These are phyloP conservation scores for Luzula sylvatica DNA, from an alignment of 176 grass and related monocot species.

Conservation along the genomic window DNA sequence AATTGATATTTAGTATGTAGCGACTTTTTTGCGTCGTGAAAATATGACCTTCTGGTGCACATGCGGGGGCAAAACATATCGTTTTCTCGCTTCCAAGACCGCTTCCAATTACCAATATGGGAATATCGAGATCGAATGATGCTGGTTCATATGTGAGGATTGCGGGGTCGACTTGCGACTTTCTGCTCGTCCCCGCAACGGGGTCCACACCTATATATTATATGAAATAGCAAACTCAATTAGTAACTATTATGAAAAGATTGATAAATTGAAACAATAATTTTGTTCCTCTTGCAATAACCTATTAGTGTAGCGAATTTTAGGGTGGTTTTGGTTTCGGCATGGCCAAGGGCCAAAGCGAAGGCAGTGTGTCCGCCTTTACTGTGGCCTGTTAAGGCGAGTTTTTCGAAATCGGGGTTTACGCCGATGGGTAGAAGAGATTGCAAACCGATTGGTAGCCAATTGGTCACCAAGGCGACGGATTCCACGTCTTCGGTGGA, in stretches of 20 bases:
- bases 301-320: slow-evolving; percentile 24
- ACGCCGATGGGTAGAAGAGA: slow-evolving; percentile 26
- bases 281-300: too few relatives aligned
- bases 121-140: slow-evolving; percentile 28
- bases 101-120: slow-evolving; percentile 37
- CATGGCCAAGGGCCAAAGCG: slow-evolving; percentile 32
- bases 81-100: slow-evolving; percentile 35
- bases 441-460: slow-evolving; percentile 30
- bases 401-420: slow-evolving; percentile 25
- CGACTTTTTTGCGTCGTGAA: too few relatives aligned
- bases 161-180: slow-evolving; percentile 13
- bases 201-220: slow-evolving; percentile 46
- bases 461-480: slow-evolving; percentile 15
- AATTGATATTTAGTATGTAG: too few relatives aligned
- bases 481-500: slow-evolving; percentile 28
- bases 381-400: slow-evolving; percentile 42
- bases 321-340: slow-evolving; percentile 15
- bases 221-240: too few relatives aligned
- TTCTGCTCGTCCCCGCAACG: slow-evolving; percentile 18
- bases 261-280: too few relatives aligned
- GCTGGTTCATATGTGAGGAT: slow-evolving; percentile 38
- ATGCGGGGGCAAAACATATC: slow-evolving; percentile 28
- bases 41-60: slow-evolving; percentile 29
- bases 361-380: slow-evolving; percentile 49
- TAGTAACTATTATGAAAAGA: too few relatives aligned